Base-by-base conservation (phyloP, 495 filamentous ascomycete species). In the Lasiosphaeris hirsuta region DNA sequence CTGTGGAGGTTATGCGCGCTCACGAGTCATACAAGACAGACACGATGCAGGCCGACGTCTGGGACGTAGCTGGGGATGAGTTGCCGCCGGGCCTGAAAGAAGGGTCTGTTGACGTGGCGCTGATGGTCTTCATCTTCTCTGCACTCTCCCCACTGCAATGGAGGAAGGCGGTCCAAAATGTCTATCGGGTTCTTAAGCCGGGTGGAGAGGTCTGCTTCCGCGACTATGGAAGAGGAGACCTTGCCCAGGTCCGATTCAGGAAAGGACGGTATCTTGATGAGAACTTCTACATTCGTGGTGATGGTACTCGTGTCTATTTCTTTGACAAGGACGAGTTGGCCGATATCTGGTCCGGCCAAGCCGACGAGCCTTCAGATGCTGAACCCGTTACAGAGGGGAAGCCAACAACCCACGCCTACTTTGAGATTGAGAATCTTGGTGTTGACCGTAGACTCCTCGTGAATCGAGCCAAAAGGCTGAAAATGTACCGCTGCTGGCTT, bases 401-500 rank as follows among this genome's bases (percentile, higher is more conserved):
- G 8, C 61, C 52, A 11, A 52, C 45, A 23, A 18, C 18, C 8
- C 47, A 57, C 15, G 66, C 73, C 30, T 30, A 59, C 10, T 92
- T 96, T 66, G 82, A 93, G 51, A 75, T 96, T 41, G 67, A 85
- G 30, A 82, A 93, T 47, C 72, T 97, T 41, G 95, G 86, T 11
- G 81, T 89, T 50, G 94, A 98, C 65, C 82, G 89, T 59, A 82
- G 95, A 57, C 76, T 98, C 75, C 77, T 98, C 45, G 92, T 98
- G 54, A 98, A 98, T 69, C 86, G 94, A 42, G 87, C 89, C 55
- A 84, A 84, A 61, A 86, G 90, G 71, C 72, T 97, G 8, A 97
- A 97, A 75, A 98, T 98, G 94, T 97, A 97, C 74, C 86, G 94
- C 42, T 96, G 92, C 76, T 91, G 94, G 94, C 86, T 97, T 69